A percentile compares a stretch with the other conserved stretches of the same genome.
phyloP scores from a whole-genome alignment of 768 basidiomycete species.

The Suillus bovinus region DNA sequence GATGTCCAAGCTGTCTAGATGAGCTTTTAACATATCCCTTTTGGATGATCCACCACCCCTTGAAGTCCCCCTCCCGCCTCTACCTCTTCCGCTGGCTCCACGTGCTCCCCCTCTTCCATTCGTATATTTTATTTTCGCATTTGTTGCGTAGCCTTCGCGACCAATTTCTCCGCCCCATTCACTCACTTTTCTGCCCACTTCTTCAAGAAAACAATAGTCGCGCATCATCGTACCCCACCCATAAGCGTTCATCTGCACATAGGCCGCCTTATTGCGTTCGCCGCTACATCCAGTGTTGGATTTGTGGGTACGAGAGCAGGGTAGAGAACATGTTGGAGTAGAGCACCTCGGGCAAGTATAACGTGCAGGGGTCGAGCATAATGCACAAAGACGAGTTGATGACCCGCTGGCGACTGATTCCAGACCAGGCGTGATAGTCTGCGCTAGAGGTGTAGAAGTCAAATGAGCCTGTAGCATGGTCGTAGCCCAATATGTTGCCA shows the following conservation, averaged over 20 bases:
- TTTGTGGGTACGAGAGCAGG: constrained; percentile 74
- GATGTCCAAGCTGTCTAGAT: constrained; percentile 67
- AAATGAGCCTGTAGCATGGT: not conserved
- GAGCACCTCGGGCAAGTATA: constrained; percentile 83
- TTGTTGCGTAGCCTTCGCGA: constrained; percentile 53
- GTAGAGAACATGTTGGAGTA: constrained; percentile 69
- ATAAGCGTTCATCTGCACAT: constrained; percentile 82
- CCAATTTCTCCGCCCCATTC: constrained; percentile 75
- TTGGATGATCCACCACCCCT: constrained; percentile 42
- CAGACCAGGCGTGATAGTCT: not conserved
- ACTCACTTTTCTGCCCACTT: constrained; percentile 70
- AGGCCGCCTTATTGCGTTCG: constrained; percentile 68
- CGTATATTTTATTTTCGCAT: constrained; percentile 18
- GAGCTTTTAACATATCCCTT: constrained; percentile 64
- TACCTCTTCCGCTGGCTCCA: constrained; percentile 24
- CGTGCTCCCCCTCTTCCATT: constrained; percentile 26
- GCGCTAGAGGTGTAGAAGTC: not conserved
- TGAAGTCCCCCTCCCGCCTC: constrained; percentile 26
- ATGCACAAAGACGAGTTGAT: constrained; percentile 39
- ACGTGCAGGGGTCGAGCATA: constrained; percentile 53
- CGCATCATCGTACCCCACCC: constrained; percentile 86
- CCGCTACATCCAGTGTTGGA: constrained; percentile 61
- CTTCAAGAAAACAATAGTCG: constrained; percentile 87
- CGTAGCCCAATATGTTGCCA: not conserved
- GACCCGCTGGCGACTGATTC: not conserved